A percentile compares a stretch with the other conserved stretches of the same genome.
These are phyloP conservation scores for Xylaria longipes DNA, from an alignment of 495 filamentous ascomycete genomes.

Conservation along the genomic window DNA sequence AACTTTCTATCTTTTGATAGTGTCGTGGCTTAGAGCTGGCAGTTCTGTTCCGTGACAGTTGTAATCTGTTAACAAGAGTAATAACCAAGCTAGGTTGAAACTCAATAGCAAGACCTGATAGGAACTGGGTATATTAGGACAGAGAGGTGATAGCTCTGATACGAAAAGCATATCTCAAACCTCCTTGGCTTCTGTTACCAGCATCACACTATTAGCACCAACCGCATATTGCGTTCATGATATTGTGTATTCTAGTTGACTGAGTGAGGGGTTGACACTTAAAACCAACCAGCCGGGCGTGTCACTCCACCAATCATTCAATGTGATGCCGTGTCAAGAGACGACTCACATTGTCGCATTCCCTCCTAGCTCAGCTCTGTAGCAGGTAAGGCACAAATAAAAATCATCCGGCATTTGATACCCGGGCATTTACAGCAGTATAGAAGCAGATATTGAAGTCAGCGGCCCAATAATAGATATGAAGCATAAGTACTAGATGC, in stretches of 20 bases:
- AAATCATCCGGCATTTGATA: not conserved
- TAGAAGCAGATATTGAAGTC: not conserved
- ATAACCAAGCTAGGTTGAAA: no score
- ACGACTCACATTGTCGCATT: not conserved
- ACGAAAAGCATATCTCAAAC: not conserved
- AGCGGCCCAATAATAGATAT: not conserved
- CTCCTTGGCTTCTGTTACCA: not conserved
- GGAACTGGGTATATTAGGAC: no score
- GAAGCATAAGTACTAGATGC: not conserved
- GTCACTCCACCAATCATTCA: not conserved
- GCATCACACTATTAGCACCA: not conserved
- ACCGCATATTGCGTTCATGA: not conserved
- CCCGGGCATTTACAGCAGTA: not conserved
- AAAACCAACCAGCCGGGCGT: not conserved
- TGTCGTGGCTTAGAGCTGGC: no score
- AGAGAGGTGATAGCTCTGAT: not conserved
- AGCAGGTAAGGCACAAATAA: not conserved
- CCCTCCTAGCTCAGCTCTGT: not conserved
- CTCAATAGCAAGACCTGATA: no score
- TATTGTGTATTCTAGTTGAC: not conserved
- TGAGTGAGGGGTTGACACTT: not conserved
- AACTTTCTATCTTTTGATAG: no score
- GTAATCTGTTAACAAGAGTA: no score
- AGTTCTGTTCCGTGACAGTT: no score
- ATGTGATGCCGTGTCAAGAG: not conserved